Evolutionary conservation across 1,284 basidiomycete species (phyloP), one percentile per base, ranked within the genome.

Genomic region (Neonothopanus nambi): DNA sequence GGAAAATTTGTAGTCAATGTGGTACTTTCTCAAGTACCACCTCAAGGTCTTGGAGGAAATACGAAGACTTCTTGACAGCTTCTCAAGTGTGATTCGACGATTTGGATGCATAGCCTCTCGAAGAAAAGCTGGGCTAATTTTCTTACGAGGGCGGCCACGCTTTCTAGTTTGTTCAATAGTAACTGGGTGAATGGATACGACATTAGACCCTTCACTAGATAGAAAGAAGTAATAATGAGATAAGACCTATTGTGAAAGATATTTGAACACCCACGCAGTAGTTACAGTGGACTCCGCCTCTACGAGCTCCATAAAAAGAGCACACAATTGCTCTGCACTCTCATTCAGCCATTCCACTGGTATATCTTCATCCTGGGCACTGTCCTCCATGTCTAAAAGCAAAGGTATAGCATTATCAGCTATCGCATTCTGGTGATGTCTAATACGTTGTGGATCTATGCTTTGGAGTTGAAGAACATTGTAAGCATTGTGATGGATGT

Each of bases 111-210:
- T 48, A 5, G 52, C 50, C 37, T 58, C 44, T 5, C 13, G 2
- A 17, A 53, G 42, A 38, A 48, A 51, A 3, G 38, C 23, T 9
- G 23, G 5, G 45, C 45, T 45, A 12, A 57, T 17, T 6, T 21
- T 20, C 24, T 57, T 57, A 2, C 36, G 24, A 11, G 51, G 55
- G 2, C 47, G 51, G 3, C 55, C 55, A n/a, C 39, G 46, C 24
- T 45, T 52, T 11, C 51, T 51, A 8, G 51, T 50, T 17, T 15
- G 17, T 12, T 48, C 24, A 5, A 49, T 35, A 11, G 40, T 52
- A 0, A 58, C 57, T 17, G 57, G 53, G 23, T 55, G 41, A 17
- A 49, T 36, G 38, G 35, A 47, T 1, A n/a, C 28, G 9, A 58
- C 33, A 43, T 55, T n/a, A 13, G 1, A 37, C 6, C 55, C 17